Base-by-base conservation (phyloP, 352 stramenopile genomes). In the Bremia lactucae region DNA sequence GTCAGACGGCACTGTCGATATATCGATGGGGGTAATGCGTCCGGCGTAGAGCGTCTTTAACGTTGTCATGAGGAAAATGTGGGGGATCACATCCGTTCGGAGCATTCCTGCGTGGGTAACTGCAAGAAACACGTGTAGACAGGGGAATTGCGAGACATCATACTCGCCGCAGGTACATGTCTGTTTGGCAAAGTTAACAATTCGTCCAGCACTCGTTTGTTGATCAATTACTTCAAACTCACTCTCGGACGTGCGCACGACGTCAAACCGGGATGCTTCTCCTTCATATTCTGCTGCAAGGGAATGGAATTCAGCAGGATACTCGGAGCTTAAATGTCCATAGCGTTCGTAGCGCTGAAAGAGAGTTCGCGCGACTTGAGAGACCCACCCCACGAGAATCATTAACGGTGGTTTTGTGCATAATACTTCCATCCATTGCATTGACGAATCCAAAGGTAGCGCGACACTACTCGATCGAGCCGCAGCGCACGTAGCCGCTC, bases 41-140 rank as follows among this genome's bases (percentile, higher is more conserved):
- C 73, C 73, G 22, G 55, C 55, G 31, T 89, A 89, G 16, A 89
- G 49, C 23, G 71, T 41, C 49, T 89, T 83, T 31, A 89, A 48
- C 19, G 76, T 85, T 37, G 71, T 82, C 65, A 87, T 85, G 10
- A 87, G 48, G 42, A 81, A 89, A 15, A 89, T 87, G n/a, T 59
- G 62, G 22, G 76, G 76, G 35, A 89, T 89, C 24, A 86, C 67
- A 33, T 88, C 76, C 2, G 68, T 59, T 7, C 66, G 71, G 42
- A 82, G 45, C 54, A 88, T 62, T 1, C 72, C 76, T 6, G 76
- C 73, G 20, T 66, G 65, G 1, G 68, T 75, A 9, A 87, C 65
- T 5, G 73, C 71, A 16, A 89, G 53, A 47, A 84, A 87, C 0
- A 89, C 76, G 47, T 89, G 76, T 7, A 89, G 59, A 43, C 76